phyloP scores from a whole-genome alignment of 208 protist species.

The Leishmania arabica region DNA sequence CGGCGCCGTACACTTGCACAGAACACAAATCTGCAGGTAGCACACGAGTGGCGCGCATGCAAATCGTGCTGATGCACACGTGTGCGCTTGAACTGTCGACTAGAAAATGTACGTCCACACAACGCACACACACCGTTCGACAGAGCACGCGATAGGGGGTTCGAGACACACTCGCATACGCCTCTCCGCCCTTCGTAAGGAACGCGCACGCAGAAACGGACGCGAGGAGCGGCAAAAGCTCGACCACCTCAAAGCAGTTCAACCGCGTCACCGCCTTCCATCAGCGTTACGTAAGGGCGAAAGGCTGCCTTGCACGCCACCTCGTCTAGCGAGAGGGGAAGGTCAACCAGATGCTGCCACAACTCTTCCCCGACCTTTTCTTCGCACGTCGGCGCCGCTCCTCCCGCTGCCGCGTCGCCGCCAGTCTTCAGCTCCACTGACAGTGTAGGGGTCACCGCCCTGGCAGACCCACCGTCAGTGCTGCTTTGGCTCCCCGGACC shows the following conservation, averaged over 20 bases:
- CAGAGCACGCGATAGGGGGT: neutral
- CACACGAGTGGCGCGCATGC: too few species aligned
- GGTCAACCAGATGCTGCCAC: constrained; percentile 38
- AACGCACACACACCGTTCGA: neutral
- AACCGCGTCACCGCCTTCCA: constrained; percentile 55
- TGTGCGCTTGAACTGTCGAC: neutral
- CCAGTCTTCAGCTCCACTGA: constrained; percentile 6
- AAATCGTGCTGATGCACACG: neutral
- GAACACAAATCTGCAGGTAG: too few species aligned
- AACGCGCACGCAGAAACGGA: neutral
- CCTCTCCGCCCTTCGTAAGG: neutral
- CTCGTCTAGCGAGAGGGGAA: constrained; percentile 22
- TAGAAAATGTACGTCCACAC: neutral
- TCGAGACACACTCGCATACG: neutral
- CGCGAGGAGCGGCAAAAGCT: neutral
- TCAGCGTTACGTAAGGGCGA: constrained; percentile 61
- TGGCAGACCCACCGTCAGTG: neutral
- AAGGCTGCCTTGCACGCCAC: constrained; percentile 34
- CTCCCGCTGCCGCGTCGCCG: neutral
- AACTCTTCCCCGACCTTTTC: neutral
- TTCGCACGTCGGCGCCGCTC: neutral
- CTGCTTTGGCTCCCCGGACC: neutral
- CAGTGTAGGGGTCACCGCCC: neutral
- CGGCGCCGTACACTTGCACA: neutral
- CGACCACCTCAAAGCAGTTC: constrained; percentile 16